phyloP scores from a whole-genome alignment of 768 basidiomycete genomes.

The Trichaptum fuscoviolaceum region DNA sequence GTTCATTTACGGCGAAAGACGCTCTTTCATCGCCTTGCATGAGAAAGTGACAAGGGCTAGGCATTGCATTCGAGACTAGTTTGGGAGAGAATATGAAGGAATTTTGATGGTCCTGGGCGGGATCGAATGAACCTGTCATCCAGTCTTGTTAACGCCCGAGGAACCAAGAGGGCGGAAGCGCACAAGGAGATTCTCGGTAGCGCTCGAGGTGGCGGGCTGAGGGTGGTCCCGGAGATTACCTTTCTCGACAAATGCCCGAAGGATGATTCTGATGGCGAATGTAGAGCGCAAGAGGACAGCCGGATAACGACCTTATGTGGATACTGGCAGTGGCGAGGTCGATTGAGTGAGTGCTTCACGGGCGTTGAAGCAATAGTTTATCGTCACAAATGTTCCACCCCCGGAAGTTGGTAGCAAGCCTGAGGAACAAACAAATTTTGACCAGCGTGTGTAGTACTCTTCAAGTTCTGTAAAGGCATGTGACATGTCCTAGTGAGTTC shows the following conservation, averaged over 20 bases:
- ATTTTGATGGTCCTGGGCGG: neutral
- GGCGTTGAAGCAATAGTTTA: no score
- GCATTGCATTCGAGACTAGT: neutral
- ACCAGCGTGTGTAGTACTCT: no score
- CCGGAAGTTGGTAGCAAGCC: no score
- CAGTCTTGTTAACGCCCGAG: neutral
- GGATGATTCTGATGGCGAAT: neutral
- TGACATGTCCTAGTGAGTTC: no score
- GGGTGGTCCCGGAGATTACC: neutral
- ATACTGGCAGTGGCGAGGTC: no score
- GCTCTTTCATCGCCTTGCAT: neutral
- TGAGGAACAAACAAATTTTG: no score
- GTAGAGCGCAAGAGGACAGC: neutral
- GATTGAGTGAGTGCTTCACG: no score
- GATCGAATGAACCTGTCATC: neutral
- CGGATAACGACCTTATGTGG: neutral
- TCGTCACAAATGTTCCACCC: no score
- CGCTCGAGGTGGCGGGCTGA: neutral
- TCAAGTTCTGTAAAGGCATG: no score
- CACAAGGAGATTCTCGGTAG: neutral
- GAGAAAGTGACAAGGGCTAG: neutral
- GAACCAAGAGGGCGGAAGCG: neutral
- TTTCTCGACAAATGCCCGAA: neutral
- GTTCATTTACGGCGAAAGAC: neutral
- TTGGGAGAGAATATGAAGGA: neutral